phyloP scores from a whole-genome alignment of 2,329 filamentous ascomycete species.

The Dendryphion nanum region DNA sequence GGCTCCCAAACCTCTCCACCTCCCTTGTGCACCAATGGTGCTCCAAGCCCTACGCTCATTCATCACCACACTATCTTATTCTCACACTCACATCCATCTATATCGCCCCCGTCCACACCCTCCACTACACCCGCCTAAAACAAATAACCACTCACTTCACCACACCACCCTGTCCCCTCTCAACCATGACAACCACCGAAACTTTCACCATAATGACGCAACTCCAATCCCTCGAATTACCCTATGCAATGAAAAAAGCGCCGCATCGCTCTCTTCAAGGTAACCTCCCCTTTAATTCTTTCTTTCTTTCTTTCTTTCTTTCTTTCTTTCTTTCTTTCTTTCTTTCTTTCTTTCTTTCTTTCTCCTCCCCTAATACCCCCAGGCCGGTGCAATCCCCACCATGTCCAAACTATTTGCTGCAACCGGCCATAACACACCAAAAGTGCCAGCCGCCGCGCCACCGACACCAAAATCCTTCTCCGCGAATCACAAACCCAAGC shows the following conservation, averaged over 20 bases:
- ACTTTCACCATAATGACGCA: constrained; percentile 24
- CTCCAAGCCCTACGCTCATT: background rate
- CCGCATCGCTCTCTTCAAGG: constrained; percentile 27
- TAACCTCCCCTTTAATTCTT: constrained; percentile 11
- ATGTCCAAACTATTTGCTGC: constrained; percentile 20
- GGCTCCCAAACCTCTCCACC: background rate
- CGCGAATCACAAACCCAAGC: constrained; percentile 18
- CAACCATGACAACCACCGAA: constrained; percentile 32
- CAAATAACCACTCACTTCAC: constrained; percentile 10
- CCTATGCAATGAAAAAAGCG: constrained; percentile 26
- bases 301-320: background rate
- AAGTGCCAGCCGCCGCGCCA: constrained; percentile 18
- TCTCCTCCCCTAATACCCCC: background rate
- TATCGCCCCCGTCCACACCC: constrained; percentile 10
- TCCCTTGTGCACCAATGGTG: background rate
- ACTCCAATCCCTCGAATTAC: constrained; percentile 34
- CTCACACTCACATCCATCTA: constrained; percentile 6
- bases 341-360: background rate
- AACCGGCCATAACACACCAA: constrained; percentile 15
- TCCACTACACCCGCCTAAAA: constrained; percentile 13
- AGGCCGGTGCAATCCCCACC: constrained; percentile 18
- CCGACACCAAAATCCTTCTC: constrained; percentile 24
- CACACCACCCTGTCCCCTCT: constrained; percentile 13
- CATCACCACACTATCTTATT: background rate
- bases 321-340: background rate